Percentiles rank a stretch among this genome's conserved stretches.
Evolutionary conservation across 768 basidiomycete genomes (phyloP).

Genomic region (Suillus variegatus): DNA sequence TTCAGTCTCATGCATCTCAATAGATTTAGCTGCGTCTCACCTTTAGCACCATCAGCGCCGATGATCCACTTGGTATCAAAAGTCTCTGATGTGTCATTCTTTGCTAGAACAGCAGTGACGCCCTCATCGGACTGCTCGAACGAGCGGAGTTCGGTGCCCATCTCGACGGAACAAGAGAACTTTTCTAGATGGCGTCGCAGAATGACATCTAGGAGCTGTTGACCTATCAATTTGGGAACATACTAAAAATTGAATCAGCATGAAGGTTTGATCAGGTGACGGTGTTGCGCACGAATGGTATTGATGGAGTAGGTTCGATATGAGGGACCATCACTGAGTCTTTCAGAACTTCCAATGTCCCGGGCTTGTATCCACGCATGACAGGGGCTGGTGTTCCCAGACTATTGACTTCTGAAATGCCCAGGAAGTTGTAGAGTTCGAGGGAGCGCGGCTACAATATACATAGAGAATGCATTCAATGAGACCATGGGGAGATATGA

Average conservation of each 20-base stretch:
- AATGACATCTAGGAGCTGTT: conserved; percentile 30
- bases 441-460: conserved; percentile 40
- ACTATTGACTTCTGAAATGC: conserved; percentile 37
- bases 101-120: conserved; percentile 23
- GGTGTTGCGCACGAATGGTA: conserved; percentile 26
- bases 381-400: conserved; percentile 27
- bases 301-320: conserved; percentile 20
- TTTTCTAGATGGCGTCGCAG: conserved; percentile 6
- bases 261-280: background rate
- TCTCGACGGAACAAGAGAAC: conserved; percentile 31
- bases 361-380: conserved; percentile 34
- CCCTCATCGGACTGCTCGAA: conserved; percentile 35
- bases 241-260: conserved; percentile 3
- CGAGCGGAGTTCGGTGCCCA: conserved; percentile 33
- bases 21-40: conserved; percentile 4
- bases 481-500: background rate
- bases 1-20: background rate
- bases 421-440: conserved; percentile 40
- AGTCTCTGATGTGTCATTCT: conserved; percentile 6
- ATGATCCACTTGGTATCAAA: conserved; percentile 14
- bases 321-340: conserved; percentile 18
- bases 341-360: conserved; percentile 2
- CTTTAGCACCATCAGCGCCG: conserved; percentile 21
- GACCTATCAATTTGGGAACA: conserved; percentile 8
- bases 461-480: background rate